Base-by-base conservation (phyloP, 805 yeast genomes). In the Helenozyma baotianmanensis region DNA sequence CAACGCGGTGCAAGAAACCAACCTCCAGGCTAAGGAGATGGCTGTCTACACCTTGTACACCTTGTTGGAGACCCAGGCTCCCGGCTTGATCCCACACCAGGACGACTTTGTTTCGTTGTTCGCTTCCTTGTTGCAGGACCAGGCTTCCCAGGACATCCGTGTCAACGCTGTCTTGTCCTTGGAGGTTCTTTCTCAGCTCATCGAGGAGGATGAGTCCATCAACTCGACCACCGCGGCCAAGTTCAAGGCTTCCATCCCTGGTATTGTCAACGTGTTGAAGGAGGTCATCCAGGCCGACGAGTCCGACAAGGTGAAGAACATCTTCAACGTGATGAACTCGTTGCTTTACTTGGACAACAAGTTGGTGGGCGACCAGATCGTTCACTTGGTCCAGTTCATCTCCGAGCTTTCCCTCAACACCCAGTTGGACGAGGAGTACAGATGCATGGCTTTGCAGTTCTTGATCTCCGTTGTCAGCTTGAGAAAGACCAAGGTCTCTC, bases 291-390 rank as follows among this genome's bases (percentile, higher is more conserved):
- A 70, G 33, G 71, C 74, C 22, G 82, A 76, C 48, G 97, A 92
- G 53, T 63, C 77, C 21, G 87, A 77, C 42, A 69, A 75, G 42
- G 82, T 89, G 32, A 78, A 74, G 59, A 75, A 76, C 45, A 74
- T 89, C 24, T 92, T 89, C 68, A 87, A 82, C 56, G 82, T 86
- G 30, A 80, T 92, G 66, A 86, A 82, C 64, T 82, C 82, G 44
- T 72, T 92, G 53, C 66, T 87, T 32, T 68, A 81, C 52, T 66
- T 83, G 43, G 96, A 89, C 53, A 70, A 83, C 51, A 79, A 80
- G 51, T 69, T 90, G 42, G 70, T 88, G 21, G 94, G 96, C 50
- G 80, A 83, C 51, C 72, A 78, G 45, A 70, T 90, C 44, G 63
- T 78, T 30, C 78, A 72, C 32, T 72, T 92, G 49, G 65, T 88